Evolutionary conservation across 495 filamentous ascomycete genomes (phyloP), one percentile per base, ranked within the genome.

Genomic region (Xanthoparmelia taractica): DNA sequence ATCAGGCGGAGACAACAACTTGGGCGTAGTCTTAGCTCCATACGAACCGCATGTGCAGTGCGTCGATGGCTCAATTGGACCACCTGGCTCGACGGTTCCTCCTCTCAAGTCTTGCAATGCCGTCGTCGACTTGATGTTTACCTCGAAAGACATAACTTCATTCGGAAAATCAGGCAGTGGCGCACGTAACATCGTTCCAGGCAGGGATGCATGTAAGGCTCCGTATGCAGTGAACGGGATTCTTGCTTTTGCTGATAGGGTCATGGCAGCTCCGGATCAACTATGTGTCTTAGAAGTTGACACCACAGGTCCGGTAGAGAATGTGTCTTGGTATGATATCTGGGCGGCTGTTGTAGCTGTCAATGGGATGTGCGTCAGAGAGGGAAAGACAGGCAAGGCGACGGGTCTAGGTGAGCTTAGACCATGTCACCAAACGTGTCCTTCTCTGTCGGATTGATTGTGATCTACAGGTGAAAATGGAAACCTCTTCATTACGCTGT

Each of bases 341-440:
- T 64, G 56, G 55, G 40, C 40, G n/a, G 62, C 62, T 29, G 58
- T 52, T 5, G 62, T 59, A 45, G 62, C 62, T n/a, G 20, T 64
- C 13, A 47, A 18, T 15, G 62, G 56, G 10, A 59, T 64, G 23
- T 64, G 62, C 18, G 56, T 48, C 17, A 59, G 38, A 56, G 7
- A 20, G 15, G 55, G 62, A 25, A 45, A 48, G 31, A 56, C 29
- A 17, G 60, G 60, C 29, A 55, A 29, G 8, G 45, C 60, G 23
- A 34, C 18, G 5, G 52, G n/a, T 37, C 60, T 62, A 7, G 60
- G 60, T 62, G 23, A 50, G 45, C 25, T 4, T 13, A 50, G 45
- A 50, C 23, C 6, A 11, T 50, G 3, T 27, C 13, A 15, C 6
- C 0, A 5, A 11, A 45, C 7, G 1, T 10, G 2, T 50, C 11